Evolutionary conservation across 371 early-diverging fungal genomes (phyloP).

Genomic region (Saksenaea vasiformis): DNA sequence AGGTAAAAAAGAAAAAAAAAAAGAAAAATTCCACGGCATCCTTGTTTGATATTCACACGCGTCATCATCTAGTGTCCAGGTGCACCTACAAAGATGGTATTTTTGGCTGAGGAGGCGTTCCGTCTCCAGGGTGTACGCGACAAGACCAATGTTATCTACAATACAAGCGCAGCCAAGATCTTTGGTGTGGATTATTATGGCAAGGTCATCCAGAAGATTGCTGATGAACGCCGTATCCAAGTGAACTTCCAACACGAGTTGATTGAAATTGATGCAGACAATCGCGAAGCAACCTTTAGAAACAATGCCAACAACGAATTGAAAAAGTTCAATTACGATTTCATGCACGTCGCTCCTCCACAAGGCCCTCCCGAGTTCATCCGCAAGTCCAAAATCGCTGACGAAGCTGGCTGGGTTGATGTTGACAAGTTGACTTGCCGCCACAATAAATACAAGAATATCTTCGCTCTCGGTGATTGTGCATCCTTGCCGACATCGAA

Average conservation of each 20-base stretch:
- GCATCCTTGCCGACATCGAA: constrained; percentile 88
- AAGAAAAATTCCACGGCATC: neutral
- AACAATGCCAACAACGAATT: constrained; percentile 58
- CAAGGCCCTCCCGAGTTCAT: constrained; percentile 82
- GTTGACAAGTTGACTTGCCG: constrained; percentile 80
- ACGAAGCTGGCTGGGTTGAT: constrained; percentile 84
- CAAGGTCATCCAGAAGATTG: constrained; percentile 64
- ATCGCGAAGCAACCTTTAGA: constrained; percentile 74
- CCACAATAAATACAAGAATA: constrained; percentile 78
- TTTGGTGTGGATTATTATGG: constrained; percentile 91
- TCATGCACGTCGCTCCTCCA: constrained; percentile 89
- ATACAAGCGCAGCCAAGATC: constrained; percentile 81
- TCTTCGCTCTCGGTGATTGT: constrained; percentile 85
- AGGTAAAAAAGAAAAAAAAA: constrained; percentile 34
- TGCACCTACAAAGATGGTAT: constrained; percentile 90
- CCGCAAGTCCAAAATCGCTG: constrained; percentile 68
- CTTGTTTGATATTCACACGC: neutral
- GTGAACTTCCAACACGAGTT: constrained; percentile 76
- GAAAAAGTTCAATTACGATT: constrained; percentile 70
- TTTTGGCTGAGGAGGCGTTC: constrained; percentile 86
- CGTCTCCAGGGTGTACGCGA: constrained; percentile 70
- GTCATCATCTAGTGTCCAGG: constrained; percentile 72
- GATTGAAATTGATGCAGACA: constrained; percentile 64
- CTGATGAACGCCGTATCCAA: constrained; percentile 68
- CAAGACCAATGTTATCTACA: constrained; percentile 72